These are phyloP conservation scores for Alternaria infectoria DNA, from an alignment of 2,329 filamentous ascomycete genomes.

Conservation along the genomic window DNA sequence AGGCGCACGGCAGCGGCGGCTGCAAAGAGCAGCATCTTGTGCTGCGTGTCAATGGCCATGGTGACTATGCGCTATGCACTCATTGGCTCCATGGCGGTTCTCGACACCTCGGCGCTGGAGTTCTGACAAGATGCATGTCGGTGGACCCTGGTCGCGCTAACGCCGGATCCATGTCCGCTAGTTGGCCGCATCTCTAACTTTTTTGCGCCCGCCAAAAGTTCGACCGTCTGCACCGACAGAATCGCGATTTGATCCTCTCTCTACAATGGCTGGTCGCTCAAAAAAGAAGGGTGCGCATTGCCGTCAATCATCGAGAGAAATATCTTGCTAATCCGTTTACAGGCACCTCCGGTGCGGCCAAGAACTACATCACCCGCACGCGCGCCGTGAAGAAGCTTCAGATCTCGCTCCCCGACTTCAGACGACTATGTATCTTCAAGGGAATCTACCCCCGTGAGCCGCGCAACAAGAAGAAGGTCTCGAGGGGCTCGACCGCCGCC, in stretches of 20 bases:
- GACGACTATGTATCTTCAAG: conserved; percentile 99
- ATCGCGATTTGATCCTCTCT: background rate
- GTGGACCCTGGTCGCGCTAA: conserved; percentile 28
- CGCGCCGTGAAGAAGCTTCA: conserved; percentile 98
- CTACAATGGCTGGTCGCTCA: conserved; percentile 44
- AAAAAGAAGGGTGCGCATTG: conserved; percentile 68
- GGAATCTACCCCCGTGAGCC: conserved; percentile 98
- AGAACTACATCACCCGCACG: conserved; percentile 97
- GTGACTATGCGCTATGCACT: conserved; percentile 5
- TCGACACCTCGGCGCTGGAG: conserved; percentile 2
- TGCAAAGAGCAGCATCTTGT: conserved; percentile 72
- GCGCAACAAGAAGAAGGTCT: conserved; percentile 94
- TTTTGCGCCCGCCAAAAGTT: conserved; percentile 34
- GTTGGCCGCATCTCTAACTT: conserved; percentile 35
- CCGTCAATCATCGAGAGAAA: background rate
- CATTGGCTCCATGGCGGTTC: conserved; percentile 18
- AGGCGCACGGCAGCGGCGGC: conserved; percentile 80
- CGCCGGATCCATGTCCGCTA: conserved; percentile 28
- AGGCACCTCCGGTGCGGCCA: conserved; percentile 88
- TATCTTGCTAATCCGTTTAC: conserved; percentile 22
- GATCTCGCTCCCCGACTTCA: conserved; percentile 95
- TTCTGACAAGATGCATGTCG: conserved; percentile 11
- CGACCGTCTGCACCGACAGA: conserved; percentile 7
- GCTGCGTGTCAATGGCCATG: conserved; percentile 56
- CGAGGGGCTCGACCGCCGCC: conserved; percentile 84